These are phyloP conservation scores for Salix dunnii DNA, from an alignment of 345 rosid genomes.

Conservation along the genomic window DNA sequence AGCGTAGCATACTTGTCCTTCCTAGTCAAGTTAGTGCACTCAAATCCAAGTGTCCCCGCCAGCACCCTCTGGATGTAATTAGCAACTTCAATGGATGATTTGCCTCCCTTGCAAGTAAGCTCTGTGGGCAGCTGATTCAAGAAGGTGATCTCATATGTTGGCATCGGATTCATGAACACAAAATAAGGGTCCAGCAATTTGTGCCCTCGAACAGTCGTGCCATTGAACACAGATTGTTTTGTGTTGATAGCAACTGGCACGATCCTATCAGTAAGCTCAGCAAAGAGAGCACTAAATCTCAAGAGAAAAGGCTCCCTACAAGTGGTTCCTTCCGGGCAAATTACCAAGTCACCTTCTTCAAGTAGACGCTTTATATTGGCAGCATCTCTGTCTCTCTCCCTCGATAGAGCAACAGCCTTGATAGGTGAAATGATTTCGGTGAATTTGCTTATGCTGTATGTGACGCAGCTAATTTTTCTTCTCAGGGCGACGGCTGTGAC, in stretches of 20 bases:
- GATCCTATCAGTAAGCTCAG: slow-evolving; percentile 80
- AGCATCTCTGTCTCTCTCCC: slow-evolving; percentile 81
- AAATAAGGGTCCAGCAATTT: slow-evolving; percentile 86
- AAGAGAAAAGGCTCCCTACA: slow-evolving; percentile 87
- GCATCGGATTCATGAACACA: slow-evolving; percentile 89
- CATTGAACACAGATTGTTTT: slow-evolving; percentile 70
- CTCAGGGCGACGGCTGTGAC: slow-evolving; percentile 78
- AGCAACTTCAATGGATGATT: slow-evolving; percentile 84
- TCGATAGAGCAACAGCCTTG: slow-evolving; percentile 79
- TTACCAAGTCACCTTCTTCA: slow-evolving; percentile 83
- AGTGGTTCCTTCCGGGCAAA: slow-evolving; percentile 96
- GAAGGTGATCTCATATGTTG: slow-evolving; percentile 87
- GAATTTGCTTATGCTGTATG: slow-evolving; percentile 91
- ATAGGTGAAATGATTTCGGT: slow-evolving; percentile 84
- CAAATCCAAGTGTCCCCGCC: slow-evolving; percentile 81
- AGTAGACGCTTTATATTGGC: slow-evolving; percentile 64
- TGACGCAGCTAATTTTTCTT: slow-evolving; percentile 89
- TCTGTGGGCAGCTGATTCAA: slow-evolving; percentile 73
- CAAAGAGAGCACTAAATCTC: slow-evolving; percentile 86
- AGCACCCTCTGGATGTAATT: slow-evolving; percentile 85
- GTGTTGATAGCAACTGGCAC: slow-evolving; percentile 88
- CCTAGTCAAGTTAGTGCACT: slow-evolving; percentile 85
- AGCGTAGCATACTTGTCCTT: slow-evolving; percentile 86
- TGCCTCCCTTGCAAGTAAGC: slow-evolving; percentile 74
- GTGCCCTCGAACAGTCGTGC: slow-evolving; percentile 77